Base-by-base conservation (phyloP, 2,329 filamentous ascomycete genomes). In the Colletotrichum navitas region DNA sequence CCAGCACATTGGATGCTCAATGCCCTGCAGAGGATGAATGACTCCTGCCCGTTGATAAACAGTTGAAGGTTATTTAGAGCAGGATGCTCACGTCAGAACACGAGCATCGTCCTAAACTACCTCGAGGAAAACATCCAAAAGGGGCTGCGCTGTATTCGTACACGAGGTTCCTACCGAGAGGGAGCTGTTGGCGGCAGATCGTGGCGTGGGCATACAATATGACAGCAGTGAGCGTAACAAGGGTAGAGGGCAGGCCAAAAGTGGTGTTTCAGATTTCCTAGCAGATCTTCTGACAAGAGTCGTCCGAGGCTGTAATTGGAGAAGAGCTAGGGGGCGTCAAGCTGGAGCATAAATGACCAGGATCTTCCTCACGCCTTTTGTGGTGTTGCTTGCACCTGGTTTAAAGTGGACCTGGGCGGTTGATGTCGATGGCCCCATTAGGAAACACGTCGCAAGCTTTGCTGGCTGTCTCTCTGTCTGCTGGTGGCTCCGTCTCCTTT, bases 201-300 rank as follows among this genome's bases (percentile, higher is more conserved):
- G 61, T 66, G 67, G 67, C 61, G 41, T 71, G 62, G 70, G 67
- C 43, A 66, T 72, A 66, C 29, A 41, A 43, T 55, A 64, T 54
- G 41, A 55, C 55, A 55, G 51, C 18, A 49, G 68, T 51, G 58
- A 36, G 34, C 24, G 52, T 69, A 55, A 51, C 39, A 41, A 49
- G 65, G 65, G 49, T 52, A 71, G 49, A 71, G 49, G 66, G 60
- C 49, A 66, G 67, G 55, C 51, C 62, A 66, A 66, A 58, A 62
- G 62, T 45, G 56, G 34, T 66, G 70, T 72, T 72, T 72, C 70
- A 71, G 67, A 70, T 66, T 66, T 54, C 51, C 66, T 59, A 66
- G 70, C 55, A 63, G 61, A 66, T 71, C 61, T 62, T 72, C 70
- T 71, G 66, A 66, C 70, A 72, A 72, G 70, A 71, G 67, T 45